A percentile compares a stretch with the other conserved stretches of the same genome.
Evolutionary conservation across 768 basidiomycete species (phyloP).

Genomic region (Pulveroboletus sp.): DNA sequence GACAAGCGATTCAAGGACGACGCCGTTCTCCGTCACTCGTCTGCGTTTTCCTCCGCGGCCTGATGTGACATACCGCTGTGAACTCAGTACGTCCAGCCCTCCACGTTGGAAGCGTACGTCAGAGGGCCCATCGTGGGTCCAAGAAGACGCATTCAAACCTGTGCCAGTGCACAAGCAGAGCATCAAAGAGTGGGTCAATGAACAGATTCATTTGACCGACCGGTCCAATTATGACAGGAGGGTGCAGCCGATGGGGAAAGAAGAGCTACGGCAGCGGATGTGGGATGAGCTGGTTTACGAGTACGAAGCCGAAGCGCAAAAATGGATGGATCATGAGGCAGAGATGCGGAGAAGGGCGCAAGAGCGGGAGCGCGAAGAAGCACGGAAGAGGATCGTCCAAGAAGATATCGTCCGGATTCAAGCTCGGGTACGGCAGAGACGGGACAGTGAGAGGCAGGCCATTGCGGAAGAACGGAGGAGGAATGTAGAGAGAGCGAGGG

Average conservation of each 20-base stretch:
- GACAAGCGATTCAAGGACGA: slow-evolving; percentile 16
- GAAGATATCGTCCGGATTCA: slow-evolving; percentile 58
- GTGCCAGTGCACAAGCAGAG: slow-evolving; percentile 44
- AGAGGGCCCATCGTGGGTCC: slow-evolving; percentile 39
- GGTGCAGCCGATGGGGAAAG: slow-evolving; percentile 25
- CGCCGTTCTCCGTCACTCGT: slow-evolving; percentile 16
- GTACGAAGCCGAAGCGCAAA: slow-evolving; percentile 49
- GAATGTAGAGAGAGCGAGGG: slow-evolving; percentile 32
- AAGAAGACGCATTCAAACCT: slow-evolving; percentile 45
- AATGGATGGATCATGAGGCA: slow-evolving; percentile 52
- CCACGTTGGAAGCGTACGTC: slow-evolving; percentile 29
- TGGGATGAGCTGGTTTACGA: slow-evolving; percentile 55
- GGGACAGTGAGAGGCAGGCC: slow-evolving; percentile 46
- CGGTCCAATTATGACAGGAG: slow-evolving; percentile 27
- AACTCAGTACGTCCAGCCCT: slow-evolving; percentile 11
- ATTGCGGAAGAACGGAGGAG: slow-evolving; percentile 47
- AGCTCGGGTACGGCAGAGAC: slow-evolving; percentile 46
- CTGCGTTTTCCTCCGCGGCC: slow-evolving; percentile 21
- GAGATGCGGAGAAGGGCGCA: slow-evolving; percentile 42
- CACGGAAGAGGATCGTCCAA: slow-evolving; percentile 44
- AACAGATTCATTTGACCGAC: slow-evolving; percentile 43
- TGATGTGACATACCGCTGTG: slow-evolving; percentile 14
- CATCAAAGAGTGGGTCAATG: slow-evolving; percentile 64
- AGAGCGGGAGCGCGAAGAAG: slow-evolving; percentile 43
- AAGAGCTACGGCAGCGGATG: slow-evolving; percentile 36